These are phyloP conservation scores for Aspergillus sp. DNA, from an alignment of 2,329 filamentous ascomycete genomes.

Conservation along the genomic window DNA sequence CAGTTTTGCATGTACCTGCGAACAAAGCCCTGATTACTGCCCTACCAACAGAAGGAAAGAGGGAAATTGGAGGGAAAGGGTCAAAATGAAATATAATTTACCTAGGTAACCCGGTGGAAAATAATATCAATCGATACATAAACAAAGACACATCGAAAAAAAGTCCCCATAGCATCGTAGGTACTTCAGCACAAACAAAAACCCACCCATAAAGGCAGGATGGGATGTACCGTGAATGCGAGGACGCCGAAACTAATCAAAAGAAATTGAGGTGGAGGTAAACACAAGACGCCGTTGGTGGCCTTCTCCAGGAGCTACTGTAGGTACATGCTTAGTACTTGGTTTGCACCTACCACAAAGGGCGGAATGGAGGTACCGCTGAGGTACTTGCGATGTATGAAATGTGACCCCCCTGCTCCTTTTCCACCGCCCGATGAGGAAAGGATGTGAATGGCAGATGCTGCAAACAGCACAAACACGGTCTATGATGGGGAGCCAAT, in stretches of 20 bases:
- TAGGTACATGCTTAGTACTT: background rate
- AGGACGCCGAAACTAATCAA: background rate
- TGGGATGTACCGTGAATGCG: background rate
- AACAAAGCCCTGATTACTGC: background rate
- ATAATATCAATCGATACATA: background rate
- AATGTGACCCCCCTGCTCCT: conserved; percentile 20
- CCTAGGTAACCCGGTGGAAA: background rate
- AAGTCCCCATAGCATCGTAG: background rate
- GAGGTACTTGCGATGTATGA: background rate
- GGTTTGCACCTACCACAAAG: background rate
- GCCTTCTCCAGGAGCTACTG: background rate
- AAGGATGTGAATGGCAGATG: background rate
- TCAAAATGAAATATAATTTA: background rate
- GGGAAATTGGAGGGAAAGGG: background rate
- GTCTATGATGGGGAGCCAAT: background rate
- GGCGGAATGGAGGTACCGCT: background rate
- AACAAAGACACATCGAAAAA: background rate
- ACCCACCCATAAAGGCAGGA: background rate
- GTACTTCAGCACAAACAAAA: background rate
- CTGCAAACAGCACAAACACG: conserved; percentile 24
- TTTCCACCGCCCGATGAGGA: conserved; percentile 10
- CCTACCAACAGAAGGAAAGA: background rate
- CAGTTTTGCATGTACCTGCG: conserved; percentile 4
- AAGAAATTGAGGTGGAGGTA: background rate
- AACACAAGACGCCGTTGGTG: background rate